Percentiles rank a stretch among this genome's conserved stretches.
phyloP scores from a whole-genome alignment of 163 green algal genomes.

The Scenedesmus sp. region DNA sequence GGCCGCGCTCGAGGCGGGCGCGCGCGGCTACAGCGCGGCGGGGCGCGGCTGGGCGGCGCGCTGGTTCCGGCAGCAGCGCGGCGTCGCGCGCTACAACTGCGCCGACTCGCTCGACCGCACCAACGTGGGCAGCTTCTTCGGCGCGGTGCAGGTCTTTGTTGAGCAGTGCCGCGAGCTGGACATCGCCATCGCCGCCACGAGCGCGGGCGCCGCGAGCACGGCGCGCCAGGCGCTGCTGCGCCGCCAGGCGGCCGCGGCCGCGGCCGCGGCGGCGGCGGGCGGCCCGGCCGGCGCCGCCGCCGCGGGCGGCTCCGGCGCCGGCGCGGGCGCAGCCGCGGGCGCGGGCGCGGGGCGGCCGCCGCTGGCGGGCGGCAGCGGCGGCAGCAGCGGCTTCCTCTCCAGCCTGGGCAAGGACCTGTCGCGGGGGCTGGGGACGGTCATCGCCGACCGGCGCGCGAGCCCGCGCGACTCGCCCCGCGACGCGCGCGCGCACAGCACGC shows the following conservation, averaged over 20 bases:
- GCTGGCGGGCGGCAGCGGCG: not conserved
- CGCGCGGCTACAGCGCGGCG: not conserved
- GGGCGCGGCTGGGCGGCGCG: constrained; percentile 52
- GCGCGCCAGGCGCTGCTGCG: constrained; percentile 11
- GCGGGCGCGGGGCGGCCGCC: not conserved
- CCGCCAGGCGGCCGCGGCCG: constrained; percentile 39
- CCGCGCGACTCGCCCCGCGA: constrained; percentile 2
- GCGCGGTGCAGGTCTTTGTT: constrained; percentile 81
- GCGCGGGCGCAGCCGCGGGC: constrained; percentile 1
- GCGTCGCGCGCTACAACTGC: constrained; percentile 97
- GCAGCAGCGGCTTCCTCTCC: constrained; percentile 32
- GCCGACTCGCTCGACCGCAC: constrained; percentile 98
- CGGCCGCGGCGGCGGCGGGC: constrained; percentile 15
- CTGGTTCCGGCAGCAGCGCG: constrained; percentile 75
- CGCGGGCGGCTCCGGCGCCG: constrained; percentile 9
- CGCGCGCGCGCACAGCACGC: constrained; percentile 33
- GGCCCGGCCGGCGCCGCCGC: constrained; percentile 1
- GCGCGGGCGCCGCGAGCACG: constrained; percentile 30
- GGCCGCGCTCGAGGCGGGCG: not conserved
- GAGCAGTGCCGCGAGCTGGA: constrained; percentile 84
- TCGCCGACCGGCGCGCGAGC: constrained; percentile 18
- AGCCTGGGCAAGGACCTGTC: constrained; percentile 32
- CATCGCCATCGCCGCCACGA: constrained; percentile 65
- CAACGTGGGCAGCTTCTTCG: constrained; percentile 97
- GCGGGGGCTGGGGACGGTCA: constrained; percentile 11